Conservation (phyloP, 768 basidiomycete species). For the Fistulinella prunicolor region DNA sequence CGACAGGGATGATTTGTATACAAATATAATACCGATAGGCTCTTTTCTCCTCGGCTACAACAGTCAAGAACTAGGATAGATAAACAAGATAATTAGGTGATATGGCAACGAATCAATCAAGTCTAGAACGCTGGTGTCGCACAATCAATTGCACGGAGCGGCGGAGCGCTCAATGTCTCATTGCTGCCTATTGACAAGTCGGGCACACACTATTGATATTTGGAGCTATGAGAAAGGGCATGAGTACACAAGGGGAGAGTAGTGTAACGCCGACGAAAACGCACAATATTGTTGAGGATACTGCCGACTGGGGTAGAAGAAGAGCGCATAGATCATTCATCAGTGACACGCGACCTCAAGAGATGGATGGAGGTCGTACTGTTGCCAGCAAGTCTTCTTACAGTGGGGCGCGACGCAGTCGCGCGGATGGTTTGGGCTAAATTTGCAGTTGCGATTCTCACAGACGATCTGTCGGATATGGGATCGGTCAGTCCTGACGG, state of each 20-base stretch:
- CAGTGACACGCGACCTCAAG: slow-evolving; percentile 12
- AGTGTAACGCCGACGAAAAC: slow-evolving; percentile 10
- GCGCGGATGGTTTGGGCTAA: slow-evolving; percentile 50
- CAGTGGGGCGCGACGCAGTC: slow-evolving; percentile 43
- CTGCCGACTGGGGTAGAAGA: slow-evolving; percentile 33
- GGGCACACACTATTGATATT: slow-evolving; percentile 42
- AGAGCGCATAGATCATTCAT: slow-evolving; percentile 1
- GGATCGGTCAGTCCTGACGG: slow-evolving; percentile 8
- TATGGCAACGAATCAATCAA: slow-evolving; percentile 5
- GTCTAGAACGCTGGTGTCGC: slow-evolving; percentile 13
- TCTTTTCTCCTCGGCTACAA: slow-evolving; percentile 26
- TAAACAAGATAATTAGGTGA: slow-evolving; percentile 24
- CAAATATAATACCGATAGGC: slow-evolving; percentile 16
- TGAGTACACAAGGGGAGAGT: slow-evolving; percentile 3
- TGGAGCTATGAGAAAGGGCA: slow-evolving; percentile 32
- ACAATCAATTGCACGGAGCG: slow-evolving; percentile 1
- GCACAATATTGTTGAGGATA: slow-evolving; percentile 48
- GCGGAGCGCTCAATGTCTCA: slow-evolving; percentile 20
- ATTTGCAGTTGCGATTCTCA: slow-evolving; percentile 45
- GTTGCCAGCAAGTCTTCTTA: slow-evolving; percentile 46
- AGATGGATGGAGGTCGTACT: slow-evolving; percentile 32
- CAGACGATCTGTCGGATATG: slow-evolving; percentile 50
- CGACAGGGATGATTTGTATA: slow-evolving; percentile 6
- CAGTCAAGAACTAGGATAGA: slow-evolving; percentile 25
- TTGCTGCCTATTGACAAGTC: slow-evolving; percentile 33